phyloP scores from a whole-genome alignment of 345 rosid species.

The Camelina sativa region DNA sequence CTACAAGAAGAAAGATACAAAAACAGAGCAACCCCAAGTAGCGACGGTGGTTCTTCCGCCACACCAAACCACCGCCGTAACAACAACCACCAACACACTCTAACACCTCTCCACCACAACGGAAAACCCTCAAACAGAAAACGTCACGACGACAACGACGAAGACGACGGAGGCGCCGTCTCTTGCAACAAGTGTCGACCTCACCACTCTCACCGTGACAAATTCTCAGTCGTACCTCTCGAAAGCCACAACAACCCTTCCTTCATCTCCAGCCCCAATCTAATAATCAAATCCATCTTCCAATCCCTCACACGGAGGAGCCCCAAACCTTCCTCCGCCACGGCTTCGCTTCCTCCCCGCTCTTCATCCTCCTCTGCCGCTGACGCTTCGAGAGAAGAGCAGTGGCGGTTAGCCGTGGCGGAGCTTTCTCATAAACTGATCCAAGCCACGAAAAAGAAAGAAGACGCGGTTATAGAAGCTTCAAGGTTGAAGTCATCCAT shows the following conservation, averaged over 20 bases:
- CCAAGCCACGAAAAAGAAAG: constrained; percentile 79
- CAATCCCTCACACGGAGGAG: constrained; percentile 69
- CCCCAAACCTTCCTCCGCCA: constrained; percentile 51
- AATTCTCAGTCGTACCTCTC: constrained; percentile 80
- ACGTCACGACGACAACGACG: constrained; percentile 46
- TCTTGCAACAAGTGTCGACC: constrained; percentile 96
- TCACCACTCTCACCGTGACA: constrained; percentile 62
- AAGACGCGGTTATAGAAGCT: constrained; percentile 80
- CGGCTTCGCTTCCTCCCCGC: constrained; percentile 34
- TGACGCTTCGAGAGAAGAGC: constrained; percentile 61
- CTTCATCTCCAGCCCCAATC: constrained; percentile 76
- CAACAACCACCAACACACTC: constrained; percentile 52
- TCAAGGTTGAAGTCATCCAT: constrained; percentile 76
- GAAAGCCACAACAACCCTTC: constrained; percentile 63
- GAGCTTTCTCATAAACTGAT: constrained; percentile 85
- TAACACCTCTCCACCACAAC: constrained; percentile 69
- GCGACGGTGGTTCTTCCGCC: constrained; percentile 45
- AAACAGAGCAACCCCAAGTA: constrained; percentile 48
- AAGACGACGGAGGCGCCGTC: constrained; percentile 50
- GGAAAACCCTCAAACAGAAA: constrained; percentile 50
- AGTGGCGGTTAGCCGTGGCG: constrained; percentile 72
- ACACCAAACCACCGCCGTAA: constrained; percentile 57
- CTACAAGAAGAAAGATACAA: constrained; percentile 42
- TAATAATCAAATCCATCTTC: constrained; percentile 68
- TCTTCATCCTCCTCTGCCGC: constrained; percentile 41